Percentiles rank a stretch among this genome's conserved stretches.
phyloP scores from a whole-genome alignment of 768 basidiomycete genomes.

The Boletus insuetus region DNA sequence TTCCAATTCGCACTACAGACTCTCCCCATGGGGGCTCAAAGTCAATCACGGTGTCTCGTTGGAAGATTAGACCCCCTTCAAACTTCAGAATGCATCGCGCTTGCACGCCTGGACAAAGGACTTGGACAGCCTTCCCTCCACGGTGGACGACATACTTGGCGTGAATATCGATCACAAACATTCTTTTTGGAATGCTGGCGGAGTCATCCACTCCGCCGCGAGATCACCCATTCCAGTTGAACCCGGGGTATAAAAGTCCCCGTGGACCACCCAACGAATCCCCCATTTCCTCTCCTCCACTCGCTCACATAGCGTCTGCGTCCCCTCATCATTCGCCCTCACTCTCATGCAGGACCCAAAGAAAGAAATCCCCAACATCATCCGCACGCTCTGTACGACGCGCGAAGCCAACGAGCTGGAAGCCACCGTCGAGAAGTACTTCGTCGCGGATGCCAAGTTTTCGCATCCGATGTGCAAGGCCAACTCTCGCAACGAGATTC shows the following conservation, averaged over 20 bases:
- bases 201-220: neutral
- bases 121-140: neutral
- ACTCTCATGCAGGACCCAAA: constrained; percentile 55
- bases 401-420: constrained; percentile 50
- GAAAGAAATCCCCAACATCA: constrained; percentile 45
- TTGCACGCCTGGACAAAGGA: neutral
- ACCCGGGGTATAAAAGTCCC: constrained; percentile 16
- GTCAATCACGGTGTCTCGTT: neutral
- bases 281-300: neutral
- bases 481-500: constrained; percentile 52
- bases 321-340: neutral
- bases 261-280: neutral
- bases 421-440: constrained; percentile 46
- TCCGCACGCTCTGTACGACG: constrained; percentile 46
- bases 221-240: neutral
- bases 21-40: neutral
- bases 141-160: neutral
- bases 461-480: constrained; percentile 56
- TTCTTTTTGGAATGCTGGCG: constrained; percentile 6
- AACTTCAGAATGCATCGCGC: neutral
- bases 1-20: neutral
- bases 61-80: neutral
- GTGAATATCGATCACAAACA: neutral
- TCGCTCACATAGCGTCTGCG: neutral
- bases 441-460: constrained; percentile 53